Evolutionary conservation across 2,329 filamentous ascomycete genomes (phyloP), one percentile per base, ranked within the genome.

Genomic region (Onygena corvina): DNA sequence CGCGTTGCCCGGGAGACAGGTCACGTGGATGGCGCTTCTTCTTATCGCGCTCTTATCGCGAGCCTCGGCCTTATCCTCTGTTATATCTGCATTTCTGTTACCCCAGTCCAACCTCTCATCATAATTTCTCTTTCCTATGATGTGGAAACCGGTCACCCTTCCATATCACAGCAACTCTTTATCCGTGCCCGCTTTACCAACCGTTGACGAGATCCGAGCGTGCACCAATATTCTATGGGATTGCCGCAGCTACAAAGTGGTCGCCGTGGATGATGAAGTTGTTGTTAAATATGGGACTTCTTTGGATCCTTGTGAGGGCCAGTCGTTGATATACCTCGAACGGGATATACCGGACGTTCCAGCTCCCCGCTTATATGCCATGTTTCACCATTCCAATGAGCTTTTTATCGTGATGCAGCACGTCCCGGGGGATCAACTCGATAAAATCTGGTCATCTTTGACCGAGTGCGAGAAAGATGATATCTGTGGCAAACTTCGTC

Each of bases 301-400:
- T 12, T n/a, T 50, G 31, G 25, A 50, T 11, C 8, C 23, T 25
- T 46, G 46, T 27, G 52, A 54, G 46, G 52, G 52, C 20, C 56
- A 61, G 53, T 52, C 48, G 35, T 46, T 60, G 51, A 35, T 60
- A 42, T 60, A 58, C 21, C 58, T 62, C 29, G 59, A 63, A 49
- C 57, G 55, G 49, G 47, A 63, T 16, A 54, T 60, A 42, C 58
- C 60, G 25, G 45, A 52, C 47, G 46, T 62, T 47, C 56, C 57
- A 1, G 60, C 58, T 20, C 61, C 60, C 48, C 58, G 60, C 52
- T 54, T 64, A 21, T 61, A 62, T 50, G 57, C 58, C 16, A 63
- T 64, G 58, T 61, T 59, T 42, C 25, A 57, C 35, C 56, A 60
- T 36, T 47, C 48, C 31, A 36, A 58, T 3, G 20, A 59, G 45